A percentile compares a stretch with the other conserved stretches of the same genome.
Evolutionary conservation across 495 filamentous ascomycete species (phyloP).

Genomic region (Neurospora intermedia): DNA sequence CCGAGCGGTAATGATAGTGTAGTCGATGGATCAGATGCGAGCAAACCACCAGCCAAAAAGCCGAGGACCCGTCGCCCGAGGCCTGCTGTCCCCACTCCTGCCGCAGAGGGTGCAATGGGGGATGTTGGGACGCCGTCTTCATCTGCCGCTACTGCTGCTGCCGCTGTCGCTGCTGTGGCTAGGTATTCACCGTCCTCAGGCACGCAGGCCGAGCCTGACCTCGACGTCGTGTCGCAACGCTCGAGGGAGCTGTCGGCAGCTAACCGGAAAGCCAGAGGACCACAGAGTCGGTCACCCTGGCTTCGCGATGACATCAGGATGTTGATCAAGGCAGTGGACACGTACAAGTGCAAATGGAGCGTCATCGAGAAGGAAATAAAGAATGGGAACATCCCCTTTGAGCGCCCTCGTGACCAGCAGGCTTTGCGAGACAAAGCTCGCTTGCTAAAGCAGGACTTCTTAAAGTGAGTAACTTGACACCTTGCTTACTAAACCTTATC

Average conservation of each 20-base stretch:
- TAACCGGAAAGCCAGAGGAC: constrained; percentile 14
- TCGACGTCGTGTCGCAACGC: constrained; percentile 15
- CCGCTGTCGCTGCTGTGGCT: constrained; percentile 2
- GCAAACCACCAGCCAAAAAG: constrained; percentile 10
- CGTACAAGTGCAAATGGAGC: constrained; percentile 42
- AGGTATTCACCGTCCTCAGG: constrained; percentile 14
- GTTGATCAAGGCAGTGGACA: constrained; percentile 40
- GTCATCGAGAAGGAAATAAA: constrained; percentile 32
- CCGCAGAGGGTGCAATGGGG: not conserved
- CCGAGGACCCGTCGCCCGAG: constrained; percentile 13
- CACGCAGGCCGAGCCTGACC: constrained; percentile 16
- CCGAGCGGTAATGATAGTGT: not conserved
- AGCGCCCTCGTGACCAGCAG: constrained; percentile 43
- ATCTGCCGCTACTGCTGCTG: not conserved
- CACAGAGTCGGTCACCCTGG: constrained; percentile 39
- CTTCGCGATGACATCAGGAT: constrained; percentile 32
- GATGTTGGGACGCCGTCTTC: not conserved
- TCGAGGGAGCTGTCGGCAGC: constrained; percentile 16
- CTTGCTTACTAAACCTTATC: not conserved
- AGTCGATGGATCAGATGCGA: not conserved
- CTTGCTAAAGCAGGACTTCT: constrained; percentile 47
- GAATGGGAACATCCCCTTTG: constrained; percentile 22
- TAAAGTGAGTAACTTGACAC: constrained; percentile 36
- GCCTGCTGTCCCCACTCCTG: not conserved
- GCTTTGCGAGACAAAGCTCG: constrained; percentile 58